Base-by-base conservation (phyloP, 352 stramenopile species). In the Globisporangium cederbergense region DNA sequence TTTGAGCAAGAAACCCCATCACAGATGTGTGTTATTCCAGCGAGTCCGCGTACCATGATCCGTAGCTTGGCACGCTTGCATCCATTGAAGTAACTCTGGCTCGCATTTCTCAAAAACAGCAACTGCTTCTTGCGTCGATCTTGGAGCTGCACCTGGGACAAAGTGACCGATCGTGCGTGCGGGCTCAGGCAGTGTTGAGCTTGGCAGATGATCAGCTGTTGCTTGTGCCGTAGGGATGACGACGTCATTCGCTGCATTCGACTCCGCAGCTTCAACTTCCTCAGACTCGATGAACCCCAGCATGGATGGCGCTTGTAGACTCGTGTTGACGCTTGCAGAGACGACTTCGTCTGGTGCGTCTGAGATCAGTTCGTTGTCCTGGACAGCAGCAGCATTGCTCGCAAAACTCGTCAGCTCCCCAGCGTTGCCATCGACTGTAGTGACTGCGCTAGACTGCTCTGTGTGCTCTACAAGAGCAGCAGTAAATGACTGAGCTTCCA, bases 41-140 rank as follows among this genome's bases (percentile, higher is more conserved):
- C n/a, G 22, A 51, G 40, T 40, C 42, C 28, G 32, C 22, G 20
- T 58, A 65, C 60, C 61, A 45, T 66, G 58, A 42, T 75, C 68
- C 13, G 77, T 68, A 34, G 61, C 64, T 22, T 77, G 74, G 13
- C 71, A 72, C 54, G 77, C 67, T 18, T 71, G 64, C 56, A 90
- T 69, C 74, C 74, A 89, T 57, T 79, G 68, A 20, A 82, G 52
- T 10, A 90, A 70, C 67, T 89, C 81, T 3, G 74, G 72, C 20
- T 78, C 66, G 50, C 76, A 79, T 20, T 78, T 74, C 22, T 78
- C 72, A 18, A 90, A 69, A 30, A 66, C 56, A 0, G 32, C 50
- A 16, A 50, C 20, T 30, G 11, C 13, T 59, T 49, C 59, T 16
- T 60, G 36, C n/a, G 18, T 38, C 16, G 40, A 13, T 36, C 38